Evolutionary conservation across 129 eudicot genomes (phyloP), one percentile per base, ranked within the genome.

Genomic region (Escallonia herrerae): DNA sequence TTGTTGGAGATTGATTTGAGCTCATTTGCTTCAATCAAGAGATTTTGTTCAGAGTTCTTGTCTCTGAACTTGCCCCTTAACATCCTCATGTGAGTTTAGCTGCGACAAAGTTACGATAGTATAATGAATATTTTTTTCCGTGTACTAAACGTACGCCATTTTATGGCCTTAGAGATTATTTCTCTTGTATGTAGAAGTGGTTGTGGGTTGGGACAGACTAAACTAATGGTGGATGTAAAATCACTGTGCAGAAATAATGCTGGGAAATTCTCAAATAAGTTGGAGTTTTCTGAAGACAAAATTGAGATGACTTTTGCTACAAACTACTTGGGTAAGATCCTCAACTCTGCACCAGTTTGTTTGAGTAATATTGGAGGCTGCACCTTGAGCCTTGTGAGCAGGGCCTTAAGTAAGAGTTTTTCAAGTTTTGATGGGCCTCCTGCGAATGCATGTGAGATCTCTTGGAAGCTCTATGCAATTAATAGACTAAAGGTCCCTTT

Each of bases 231-330:
- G 42, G 38, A 58, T 41, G 64, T 52, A 12, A 64, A 56, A 15
- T 44, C 50, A 50, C 43, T 51, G 52, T 46, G 77, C 85, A 94
- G 99, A 82, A 94, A 94, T 60, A 94, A 94, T 79, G 99, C 99
- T 48, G 99, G 99, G 50, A 87, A 89, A 68, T 94, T 86, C 66
- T 89, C 99, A 8, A 85, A 84, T 42, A 94, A 86, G 84, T 50
- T 94, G 86, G 99, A 94, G 76, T 89, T 79, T 65, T 94, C 99
- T 37, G 99, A 89, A 58, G 99, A 94, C 73, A 94, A 94, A 65
- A 67, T 94, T 72, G 99, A 94, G 84, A 81, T 94, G 80, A 89
- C 99, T 40, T 89, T 89, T 77, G 99, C 99, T 40, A 89, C 99
- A 68, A 94, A 94, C 80, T 94, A 94, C 84, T 69, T 94, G 56